Conservation (phyloP, 169 alveolate genomes). For the Eimeria praecox region DNA sequence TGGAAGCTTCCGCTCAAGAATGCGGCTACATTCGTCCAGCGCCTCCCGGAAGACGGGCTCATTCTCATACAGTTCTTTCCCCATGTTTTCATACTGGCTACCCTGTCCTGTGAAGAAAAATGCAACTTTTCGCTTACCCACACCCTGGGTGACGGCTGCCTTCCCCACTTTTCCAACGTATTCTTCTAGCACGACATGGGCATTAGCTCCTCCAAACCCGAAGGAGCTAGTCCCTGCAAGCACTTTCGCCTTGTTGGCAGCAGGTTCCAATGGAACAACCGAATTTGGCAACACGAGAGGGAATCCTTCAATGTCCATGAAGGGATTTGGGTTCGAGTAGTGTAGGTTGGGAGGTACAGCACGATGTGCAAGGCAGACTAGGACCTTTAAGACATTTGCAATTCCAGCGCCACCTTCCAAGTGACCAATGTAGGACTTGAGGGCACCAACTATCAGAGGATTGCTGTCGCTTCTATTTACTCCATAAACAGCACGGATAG, state of each 20-base stretch:
- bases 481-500: conserved; percentile 83
- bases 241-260: conserved; percentile 21
- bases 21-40: conserved; percentile 81
- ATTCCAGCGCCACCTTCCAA: conserved; percentile 88
- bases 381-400: conserved; percentile 85
- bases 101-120: conserved; percentile 87
- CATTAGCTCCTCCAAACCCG: conserved; percentile 88
- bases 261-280: conserved; percentile 5
- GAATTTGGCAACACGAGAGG: conserved; percentile 35
- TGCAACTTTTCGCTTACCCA: conserved; percentile 69
- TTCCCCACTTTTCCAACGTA: neutral
- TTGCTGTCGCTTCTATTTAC: conserved; percentile 56
- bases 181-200: conserved; percentile 83
- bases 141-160: neutral
- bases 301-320: conserved; percentile 83
- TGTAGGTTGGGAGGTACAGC: conserved; percentile 86
- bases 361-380: conserved; percentile 82
- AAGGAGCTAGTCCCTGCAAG: conserved; percentile 86
- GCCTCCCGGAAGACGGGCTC: conserved; percentile 79
- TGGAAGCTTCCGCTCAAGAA: conserved; percentile 51
- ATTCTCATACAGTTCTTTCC: conserved; percentile 82
- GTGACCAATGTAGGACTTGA: conserved; percentile 88
- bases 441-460: conserved; percentile 84
- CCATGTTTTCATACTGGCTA: conserved; percentile 83
- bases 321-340: conserved; percentile 81